Conservation (phyloP, 495 filamentous ascomycete species). For the Hypoxylon cercidicola region DNA sequence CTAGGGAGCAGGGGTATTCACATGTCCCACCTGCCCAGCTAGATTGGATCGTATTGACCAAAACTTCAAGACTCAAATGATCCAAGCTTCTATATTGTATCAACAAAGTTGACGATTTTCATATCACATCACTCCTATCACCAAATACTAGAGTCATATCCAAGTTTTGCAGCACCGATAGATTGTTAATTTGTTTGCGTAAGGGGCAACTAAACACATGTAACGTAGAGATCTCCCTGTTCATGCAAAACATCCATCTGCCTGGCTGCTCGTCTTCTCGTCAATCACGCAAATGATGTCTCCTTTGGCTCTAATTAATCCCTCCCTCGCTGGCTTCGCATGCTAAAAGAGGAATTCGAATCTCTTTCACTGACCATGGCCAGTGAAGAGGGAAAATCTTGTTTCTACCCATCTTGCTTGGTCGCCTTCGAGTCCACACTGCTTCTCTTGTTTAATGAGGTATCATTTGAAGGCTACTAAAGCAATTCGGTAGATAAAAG, state of each 20-base stretch:
- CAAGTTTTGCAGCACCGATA: constrained; percentile 4
- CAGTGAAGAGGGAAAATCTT: constrained; percentile 6
- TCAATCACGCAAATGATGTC: constrained; percentile 11
- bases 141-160: background rate
- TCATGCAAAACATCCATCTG: constrained; percentile 19
- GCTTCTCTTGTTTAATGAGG: constrained; percentile 35
- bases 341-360: constrained; percentile 18
- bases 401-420: constrained; percentile 11
- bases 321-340: constrained; percentile 13
- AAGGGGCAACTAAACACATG: constrained; percentile 16
- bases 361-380: constrained; percentile 5
- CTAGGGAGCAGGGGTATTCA: background rate
- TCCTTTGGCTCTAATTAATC: constrained; percentile 18
- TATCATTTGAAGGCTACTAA: constrained; percentile 40
- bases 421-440: constrained; percentile 20
- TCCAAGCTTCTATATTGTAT: no score
- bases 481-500: constrained; percentile 32
- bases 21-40: constrained; percentile 15
- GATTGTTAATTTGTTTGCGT: constrained; percentile 22
- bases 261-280: background rate
- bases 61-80: no score
- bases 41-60: no score
- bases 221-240: constrained; percentile 5
- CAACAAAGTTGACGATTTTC: no score
- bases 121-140: background rate